These are phyloP conservation scores for Acer campestre DNA, from an alignment of 345 rosid genomes.

Conservation along the genomic window DNA sequence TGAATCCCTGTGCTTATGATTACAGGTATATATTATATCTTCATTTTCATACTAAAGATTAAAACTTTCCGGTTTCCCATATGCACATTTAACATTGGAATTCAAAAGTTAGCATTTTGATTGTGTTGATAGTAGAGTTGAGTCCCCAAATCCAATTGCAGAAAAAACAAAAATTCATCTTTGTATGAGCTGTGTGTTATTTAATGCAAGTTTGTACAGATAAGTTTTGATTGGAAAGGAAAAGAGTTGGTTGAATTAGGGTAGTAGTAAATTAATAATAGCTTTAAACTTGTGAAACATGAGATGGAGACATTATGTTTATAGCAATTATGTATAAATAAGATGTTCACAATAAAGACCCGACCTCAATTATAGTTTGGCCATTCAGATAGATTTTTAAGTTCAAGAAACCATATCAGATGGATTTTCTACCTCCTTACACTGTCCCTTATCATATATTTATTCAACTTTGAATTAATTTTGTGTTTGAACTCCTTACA, in stretches of 20 bases:
- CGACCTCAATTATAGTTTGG: conserved; percentile 14
- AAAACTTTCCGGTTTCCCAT: not conserved
- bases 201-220: not conserved
- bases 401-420: not conserved
- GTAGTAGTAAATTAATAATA: not conserved
- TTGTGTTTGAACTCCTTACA: no score
- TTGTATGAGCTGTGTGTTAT: not conserved
- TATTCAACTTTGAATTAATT: no score
- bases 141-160: not conserved
- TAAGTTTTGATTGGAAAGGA: not conserved
- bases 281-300: conserved; percentile 10
- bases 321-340: conserved; percentile 1
- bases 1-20: conserved; percentile 57
- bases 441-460: no score
- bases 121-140: not conserved
- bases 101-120: not conserved
- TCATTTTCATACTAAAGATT: not conserved
- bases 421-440: no score
- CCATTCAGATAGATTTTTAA: not conserved
- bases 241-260: not conserved
- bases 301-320: not conserved
- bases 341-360: conserved; percentile 5
- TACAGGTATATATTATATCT: conserved; percentile 48
- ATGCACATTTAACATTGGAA: not conserved
- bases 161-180: no score